Evolutionary conservation across 2,329 filamentous ascomycete genomes (phyloP).

Genomic region (Penicillium frequentans): DNA sequence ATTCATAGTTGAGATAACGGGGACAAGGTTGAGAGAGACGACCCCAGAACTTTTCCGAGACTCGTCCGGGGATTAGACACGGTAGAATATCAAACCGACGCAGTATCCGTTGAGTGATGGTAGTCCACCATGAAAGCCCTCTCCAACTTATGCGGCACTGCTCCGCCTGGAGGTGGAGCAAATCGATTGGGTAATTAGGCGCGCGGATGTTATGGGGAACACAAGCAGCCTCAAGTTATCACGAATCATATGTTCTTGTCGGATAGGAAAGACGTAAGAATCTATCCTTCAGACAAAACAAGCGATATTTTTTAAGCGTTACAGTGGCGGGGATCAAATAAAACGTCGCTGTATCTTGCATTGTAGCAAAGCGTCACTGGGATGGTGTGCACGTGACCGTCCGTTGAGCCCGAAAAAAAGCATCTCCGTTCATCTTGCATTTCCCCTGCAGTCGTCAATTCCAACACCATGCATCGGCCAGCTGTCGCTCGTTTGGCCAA

Average conservation of each 20-base stretch:
- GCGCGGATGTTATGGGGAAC: conserved; percentile 18
- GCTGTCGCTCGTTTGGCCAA: conserved; percentile 34
- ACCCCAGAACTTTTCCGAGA: conserved; percentile 14
- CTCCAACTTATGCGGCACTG: conserved; percentile 24
- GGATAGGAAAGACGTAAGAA: background rate
- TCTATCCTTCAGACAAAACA: background rate
- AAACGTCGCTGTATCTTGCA: background rate
- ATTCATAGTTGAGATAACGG: conserved; percentile 42
- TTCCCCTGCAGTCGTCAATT: background rate
- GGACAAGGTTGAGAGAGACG: conserved; percentile 1
- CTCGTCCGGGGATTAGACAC: conserved; percentile 10
- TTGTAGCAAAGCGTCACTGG: background rate
- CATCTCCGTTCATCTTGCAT: background rate
- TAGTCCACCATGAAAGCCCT: conserved; percentile 20
- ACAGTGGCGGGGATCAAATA: background rate
- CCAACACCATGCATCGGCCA: conserved; percentile 40
- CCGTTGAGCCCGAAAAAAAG: conserved; percentile 1
- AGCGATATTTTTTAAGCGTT: background rate
- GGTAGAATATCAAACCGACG: conserved; percentile 4
- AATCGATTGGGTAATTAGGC: conserved; percentile 25
- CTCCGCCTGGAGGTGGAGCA: conserved; percentile 32
- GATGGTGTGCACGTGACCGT: conserved; percentile 1
- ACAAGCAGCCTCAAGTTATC: conserved; percentile 5
- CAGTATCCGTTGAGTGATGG: conserved; percentile 17
- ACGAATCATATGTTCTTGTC: background rate